Conservation (phyloP, 495 filamentous ascomycete genomes). For the Penicillium malachiteum region DNA sequence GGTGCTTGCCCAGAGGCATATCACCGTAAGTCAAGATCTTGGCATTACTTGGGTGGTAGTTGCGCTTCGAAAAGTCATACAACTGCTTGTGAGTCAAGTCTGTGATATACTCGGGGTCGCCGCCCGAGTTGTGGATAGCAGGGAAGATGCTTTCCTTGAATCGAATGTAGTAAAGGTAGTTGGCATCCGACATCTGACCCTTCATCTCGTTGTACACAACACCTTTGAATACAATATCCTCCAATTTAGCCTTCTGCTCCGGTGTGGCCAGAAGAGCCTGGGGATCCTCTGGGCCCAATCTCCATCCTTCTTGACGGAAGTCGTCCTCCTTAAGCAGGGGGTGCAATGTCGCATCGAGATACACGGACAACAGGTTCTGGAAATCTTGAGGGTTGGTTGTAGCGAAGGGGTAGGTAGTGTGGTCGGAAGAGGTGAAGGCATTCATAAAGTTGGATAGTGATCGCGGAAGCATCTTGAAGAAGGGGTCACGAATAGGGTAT, state of each 20-base stretch:
- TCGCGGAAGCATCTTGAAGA: conserved; percentile 99
- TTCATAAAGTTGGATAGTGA: conserved; percentile 99
- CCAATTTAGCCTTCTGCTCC: conserved; percentile 30
- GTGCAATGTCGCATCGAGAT: conserved; percentile 89
- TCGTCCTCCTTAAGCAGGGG: conserved; percentile 87
- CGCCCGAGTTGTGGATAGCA: conserved; percentile 90
- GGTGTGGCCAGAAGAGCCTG: conserved; percentile 46
- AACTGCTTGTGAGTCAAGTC: conserved; percentile 88
- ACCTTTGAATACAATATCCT: conserved; percentile 86
- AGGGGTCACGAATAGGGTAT: conserved; percentile 94
- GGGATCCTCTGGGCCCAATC: conserved; percentile 88
- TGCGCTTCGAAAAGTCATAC: conserved; percentile 77
- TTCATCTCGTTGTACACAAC: conserved; percentile 99
- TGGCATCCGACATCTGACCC: conserved; percentile 95
- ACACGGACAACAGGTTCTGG: conserved; percentile 92
- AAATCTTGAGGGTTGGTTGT: conserved; percentile 97
- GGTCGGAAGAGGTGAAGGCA: conserved; percentile 91
- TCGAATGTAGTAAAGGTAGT: conserved; percentile 90
- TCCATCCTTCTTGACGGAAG: conserved; percentile 95
- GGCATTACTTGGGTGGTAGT: conserved; percentile 96
- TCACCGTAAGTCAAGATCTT: conserved; percentile 95
- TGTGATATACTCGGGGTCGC: conserved; percentile 93
- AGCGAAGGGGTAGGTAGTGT: conserved; percentile 97
- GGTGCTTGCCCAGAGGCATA: conserved; percentile 78
- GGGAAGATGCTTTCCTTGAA: conserved; percentile 96